A percentile compares a stretch with the other conserved stretches of the same genome.
Conservation (phyloP, 2,329 filamentous ascomycete species). For the Paraphoma sp. region DNA sequence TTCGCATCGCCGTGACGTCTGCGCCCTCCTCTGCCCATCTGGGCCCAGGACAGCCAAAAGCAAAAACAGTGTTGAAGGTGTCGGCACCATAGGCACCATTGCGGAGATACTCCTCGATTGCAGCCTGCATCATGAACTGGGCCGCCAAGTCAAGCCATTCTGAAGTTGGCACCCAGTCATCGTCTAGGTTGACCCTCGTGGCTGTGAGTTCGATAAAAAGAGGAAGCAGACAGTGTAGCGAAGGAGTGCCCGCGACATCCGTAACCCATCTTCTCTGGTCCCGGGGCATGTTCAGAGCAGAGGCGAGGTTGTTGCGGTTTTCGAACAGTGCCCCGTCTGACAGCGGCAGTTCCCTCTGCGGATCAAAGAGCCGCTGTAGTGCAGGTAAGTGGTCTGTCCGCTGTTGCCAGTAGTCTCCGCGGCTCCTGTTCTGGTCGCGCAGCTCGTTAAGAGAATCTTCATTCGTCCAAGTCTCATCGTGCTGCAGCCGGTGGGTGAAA, state of each 20-base stretch:
- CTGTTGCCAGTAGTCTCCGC: slow-evolving; percentile 36
- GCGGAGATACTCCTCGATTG: slow-evolving; percentile 56
- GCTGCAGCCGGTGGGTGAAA: slow-evolving; percentile 52
- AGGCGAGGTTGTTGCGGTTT: slow-evolving; percentile 34
- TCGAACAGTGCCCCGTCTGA: slow-evolving; percentile 33
- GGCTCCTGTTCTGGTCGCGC: slow-evolving; percentile 43
- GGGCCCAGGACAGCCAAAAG: slow-evolving; percentile 50
- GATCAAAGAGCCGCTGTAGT: slow-evolving; percentile 31
- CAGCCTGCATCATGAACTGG: slow-evolving; percentile 59
- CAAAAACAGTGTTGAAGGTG: slow-evolving; percentile 52
- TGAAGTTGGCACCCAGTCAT: slow-evolving; percentile 42
- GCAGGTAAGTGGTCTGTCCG: slow-evolving; percentile 28
- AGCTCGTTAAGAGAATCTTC: slow-evolving; percentile 43
- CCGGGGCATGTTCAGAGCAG: slow-evolving; percentile 31
- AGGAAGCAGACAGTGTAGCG: slow-evolving; percentile 52
- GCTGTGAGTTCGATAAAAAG: slow-evolving; percentile 61
- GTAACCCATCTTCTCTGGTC: slow-evolving; percentile 33
- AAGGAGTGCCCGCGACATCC: slow-evolving; percentile 47
- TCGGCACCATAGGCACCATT: slow-evolving; percentile 47
- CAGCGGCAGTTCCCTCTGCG: slow-evolving; percentile 35
- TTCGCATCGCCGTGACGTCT: slow-evolving; percentile 40
- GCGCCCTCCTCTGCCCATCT: slow-evolving; percentile 28
- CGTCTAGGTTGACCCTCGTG: slow-evolving; percentile 37
- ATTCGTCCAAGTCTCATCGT: slow-evolving; percentile 47
- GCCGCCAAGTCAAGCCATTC: slow-evolving; percentile 56